Evolutionary conservation across 768 basidiomycete species (phyloP).

Genomic region (Mycena chlorophos): DNA sequence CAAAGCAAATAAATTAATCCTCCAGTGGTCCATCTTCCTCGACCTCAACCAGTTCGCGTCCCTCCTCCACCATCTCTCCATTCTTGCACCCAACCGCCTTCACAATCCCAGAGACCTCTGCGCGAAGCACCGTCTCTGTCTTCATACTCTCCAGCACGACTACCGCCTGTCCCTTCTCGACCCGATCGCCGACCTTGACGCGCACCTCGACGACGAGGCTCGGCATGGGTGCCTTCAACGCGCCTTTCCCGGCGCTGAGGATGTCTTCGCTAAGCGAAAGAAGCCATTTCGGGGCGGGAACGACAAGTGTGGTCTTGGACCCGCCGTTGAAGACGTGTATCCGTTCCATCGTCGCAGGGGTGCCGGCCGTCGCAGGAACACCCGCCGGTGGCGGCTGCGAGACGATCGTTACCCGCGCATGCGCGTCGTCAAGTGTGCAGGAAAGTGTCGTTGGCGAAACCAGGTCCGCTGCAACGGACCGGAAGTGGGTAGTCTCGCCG

Average conservation of each 20-base stretch:
- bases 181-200: slow-evolving; percentile 73
- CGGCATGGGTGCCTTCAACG: slow-evolving; percentile 87
- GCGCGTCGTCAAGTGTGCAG: slow-evolving; percentile 52
- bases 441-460: slow-evolving; percentile 52
- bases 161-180: slow-evolving; percentile 78
- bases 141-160: slow-evolving; percentile 96
- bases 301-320: slow-evolving; percentile 60
- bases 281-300: slow-evolving; percentile 74
- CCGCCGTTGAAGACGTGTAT: slow-evolving; percentile 73
- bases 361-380: slow-evolving; percentile 50
- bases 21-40: slow-evolving; percentile 38
- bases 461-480: slow-evolving; percentile 58
- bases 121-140: slow-evolving; percentile 87
- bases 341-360: slow-evolving; percentile 63
- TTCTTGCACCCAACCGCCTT: slow-evolving; percentile 72
- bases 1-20: slow-evolving; percentile 2
- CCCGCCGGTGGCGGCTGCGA: slow-evolving; percentile 61
- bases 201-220: slow-evolving; percentile 87
- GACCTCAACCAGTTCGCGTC: slow-evolving; percentile 73
- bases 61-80: slow-evolving; percentile 92
- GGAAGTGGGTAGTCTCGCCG: slow-evolving; percentile 36
- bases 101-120: slow-evolving; percentile 68
- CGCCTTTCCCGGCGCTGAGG: slow-evolving; percentile 56
- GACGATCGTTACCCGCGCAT: slow-evolving; percentile 66
- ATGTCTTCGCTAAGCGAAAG: slow-evolving; percentile 64